A percentile compares a stretch with the other conserved stretches of the same genome.
These are phyloP conservation scores for Chlorella sp. DNA, from an alignment of 139 green algal genomes.

Conservation along the genomic window DNA sequence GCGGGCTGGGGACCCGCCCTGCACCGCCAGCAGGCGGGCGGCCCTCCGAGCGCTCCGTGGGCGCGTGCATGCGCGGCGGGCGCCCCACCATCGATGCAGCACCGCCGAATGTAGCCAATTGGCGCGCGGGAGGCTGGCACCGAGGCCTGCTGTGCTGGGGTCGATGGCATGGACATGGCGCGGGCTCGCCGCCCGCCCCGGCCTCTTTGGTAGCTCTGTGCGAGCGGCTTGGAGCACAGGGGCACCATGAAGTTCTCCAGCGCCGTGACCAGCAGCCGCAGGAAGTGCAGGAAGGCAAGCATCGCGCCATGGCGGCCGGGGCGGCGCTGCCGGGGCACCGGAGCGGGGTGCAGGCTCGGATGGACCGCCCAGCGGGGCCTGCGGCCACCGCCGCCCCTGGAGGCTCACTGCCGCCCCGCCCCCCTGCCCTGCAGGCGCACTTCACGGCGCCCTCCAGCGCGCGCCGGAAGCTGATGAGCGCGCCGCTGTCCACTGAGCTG, in stretches of 20 bases:
- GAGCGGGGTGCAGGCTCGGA: too few species aligned
- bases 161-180: background rate
- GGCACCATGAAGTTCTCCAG: slow-evolving; percentile 85
- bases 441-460: slow-evolving; percentile 94
- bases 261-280: slow-evolving; percentile 82
- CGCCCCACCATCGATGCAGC: background rate
- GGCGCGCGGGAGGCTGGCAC: background rate
- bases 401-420: background rate
- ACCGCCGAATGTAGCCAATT: background rate
- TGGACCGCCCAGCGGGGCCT: background rate
- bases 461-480: slow-evolving; percentile 96
- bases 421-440: slow-evolving; percentile 82
- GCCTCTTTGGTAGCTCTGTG: background rate
- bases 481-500: slow-evolving; percentile 92
- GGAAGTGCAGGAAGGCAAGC: slow-evolving; percentile 96
- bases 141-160: background rate
- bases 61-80: background rate
- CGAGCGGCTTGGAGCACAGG: background rate
- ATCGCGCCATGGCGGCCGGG: background rate
- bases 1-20: too few species aligned
- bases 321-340: background rate
- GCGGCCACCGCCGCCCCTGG: background rate
- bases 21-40: background rate
- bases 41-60: background rate
- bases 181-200: background rate